Evolutionary conservation across 2,329 filamentous ascomycete genomes (phyloP).

Genomic region (Curvularia hawaiiensis): DNA sequence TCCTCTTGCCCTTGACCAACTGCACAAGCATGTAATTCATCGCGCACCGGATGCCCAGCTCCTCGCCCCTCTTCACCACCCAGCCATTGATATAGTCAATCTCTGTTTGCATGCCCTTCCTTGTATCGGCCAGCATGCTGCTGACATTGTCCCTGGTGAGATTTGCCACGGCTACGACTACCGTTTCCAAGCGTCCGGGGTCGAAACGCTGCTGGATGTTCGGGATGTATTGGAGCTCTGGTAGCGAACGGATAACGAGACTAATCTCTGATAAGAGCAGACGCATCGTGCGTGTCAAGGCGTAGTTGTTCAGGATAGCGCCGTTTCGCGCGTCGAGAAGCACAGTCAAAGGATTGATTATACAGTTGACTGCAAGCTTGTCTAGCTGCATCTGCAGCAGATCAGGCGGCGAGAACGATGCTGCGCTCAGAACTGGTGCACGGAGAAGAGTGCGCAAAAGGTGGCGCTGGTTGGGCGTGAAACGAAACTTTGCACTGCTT

Average conservation of each 20-base stretch:
- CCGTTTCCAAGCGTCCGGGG: slow-evolving; percentile 64
- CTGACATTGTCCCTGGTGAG: slow-evolving; percentile 64
- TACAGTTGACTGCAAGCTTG: slow-evolving; percentile 73
- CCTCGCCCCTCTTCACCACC: slow-evolving; percentile 73
- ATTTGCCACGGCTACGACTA: slow-evolving; percentile 61
- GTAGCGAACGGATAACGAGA: slow-evolving; percentile 71
- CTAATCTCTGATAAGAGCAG: slow-evolving; percentile 76
- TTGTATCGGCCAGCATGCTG: slow-evolving; percentile 70
- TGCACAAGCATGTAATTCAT: slow-evolving; percentile 75
- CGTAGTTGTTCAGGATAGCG: slow-evolving; percentile 69
- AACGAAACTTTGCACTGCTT: slow-evolving; percentile 30
- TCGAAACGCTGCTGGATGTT: slow-evolving; percentile 65
- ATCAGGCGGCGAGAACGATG: slow-evolving; percentile 62
- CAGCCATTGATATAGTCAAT: slow-evolving; percentile 89
- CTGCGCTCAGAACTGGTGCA: slow-evolving; percentile 65
- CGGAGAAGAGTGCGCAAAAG: slow-evolving; percentile 68
- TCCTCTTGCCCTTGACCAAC: slow-evolving; percentile 73
- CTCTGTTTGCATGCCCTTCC: slow-evolving; percentile 68
- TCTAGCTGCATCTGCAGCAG: slow-evolving; percentile 79
- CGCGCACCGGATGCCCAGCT: slow-evolving; percentile 73
- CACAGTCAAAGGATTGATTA: slow-evolving; percentile 82
- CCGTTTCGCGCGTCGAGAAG: slow-evolving; percentile 79
- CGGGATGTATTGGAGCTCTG: slow-evolving; percentile 70
- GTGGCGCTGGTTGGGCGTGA: slow-evolving; percentile 59
- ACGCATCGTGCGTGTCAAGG: slow-evolving; percentile 69